Evolutionary conservation across 129 eudicot species (phyloP), one percentile per base, ranked within the genome.

Genomic region (Lactuca saligna): DNA sequence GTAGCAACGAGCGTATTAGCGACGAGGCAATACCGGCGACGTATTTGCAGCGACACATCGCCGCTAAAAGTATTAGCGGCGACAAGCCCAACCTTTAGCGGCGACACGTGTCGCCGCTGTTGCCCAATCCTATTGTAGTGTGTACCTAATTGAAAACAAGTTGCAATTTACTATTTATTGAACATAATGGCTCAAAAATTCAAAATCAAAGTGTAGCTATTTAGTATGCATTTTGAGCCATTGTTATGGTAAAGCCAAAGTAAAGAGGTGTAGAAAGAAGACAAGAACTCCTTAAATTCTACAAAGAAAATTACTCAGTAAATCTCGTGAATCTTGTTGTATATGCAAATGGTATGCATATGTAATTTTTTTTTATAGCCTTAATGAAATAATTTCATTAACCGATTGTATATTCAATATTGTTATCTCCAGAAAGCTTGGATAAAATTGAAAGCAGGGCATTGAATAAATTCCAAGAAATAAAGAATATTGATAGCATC

Each of bases 311-410:
- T 72, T 93, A 93, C 78, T 93, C 98, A 41, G 91, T 97, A 60
- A 93, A 89, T 75, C 80, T 81, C 68, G 89, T 93, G 97, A 89
- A 80, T 69, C 85, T 93, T 42, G 97, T 89, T 50, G 86, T 93
- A 48, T 93, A 93, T 85, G 62, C 83, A 39, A 89, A 93, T 76
- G 98, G 98, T 93, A 80, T 50, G 61, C 29, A 29, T 17, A 6
- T 61, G 38, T 17, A 53, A 50, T n/a, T n/a, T 6, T 20, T 48
- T 17, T 44, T 49, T 7, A 16, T 46, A 51, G 54, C 38, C 46
- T 66, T 56, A 46, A 39, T 50, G 35, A n/a, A n/a, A 49, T 72
- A 54, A 51, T 66, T 48, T 37, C 17, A 29, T 10, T 53, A 55
- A 60, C 42, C 9, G 41, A 17, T 73, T 73, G 16, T 20, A 20